Evolutionary conservation across 2,329 filamentous ascomycete species (phyloP), one percentile per base, ranked within the genome.

Genomic region (Calonectria pteridis): DNA sequence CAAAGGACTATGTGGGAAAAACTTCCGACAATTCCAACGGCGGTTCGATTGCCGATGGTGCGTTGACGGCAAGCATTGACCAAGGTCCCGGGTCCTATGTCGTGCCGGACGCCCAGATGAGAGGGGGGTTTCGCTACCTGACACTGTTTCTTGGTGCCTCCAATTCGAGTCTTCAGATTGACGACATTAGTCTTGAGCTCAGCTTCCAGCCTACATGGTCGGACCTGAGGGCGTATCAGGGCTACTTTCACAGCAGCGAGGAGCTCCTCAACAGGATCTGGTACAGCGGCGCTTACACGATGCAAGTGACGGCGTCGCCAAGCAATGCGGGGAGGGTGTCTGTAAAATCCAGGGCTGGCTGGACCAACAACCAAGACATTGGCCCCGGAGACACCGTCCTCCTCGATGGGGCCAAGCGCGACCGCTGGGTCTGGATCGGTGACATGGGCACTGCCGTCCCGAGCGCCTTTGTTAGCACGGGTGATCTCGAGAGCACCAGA

Each of bases 361-460:
- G 59, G 59, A 16, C 40, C 5, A 64, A 64, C 14, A 64, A 49
- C 14, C 78, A 84, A 85, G 9, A 87, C 1, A 55, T 65, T 53
- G 59, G 68, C 10, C 49, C 59, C 11, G 68, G 59, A 2, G 50
- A 66, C 7, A 78, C 81, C n/a, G 82, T 83, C n/a, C 79, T 81
- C 0, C 78, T 81, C 1, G 90, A 92, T 78, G 91, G 90, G 18
- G 89, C 89, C 1, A 92, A 92, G 79, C 85, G 91, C 37, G 91
- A 92, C 77, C 86, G 89, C 11, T 83, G 90, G 23, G 88, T 92
- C 3, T 93, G 90, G 90, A 88, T 91, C 14, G 91, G 91, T 1
- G 91, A 93, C 78, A 90, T 92, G 85, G 86, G 87, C 6, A 89
- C 91, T 73, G 88, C 89, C 6, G 84, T 90, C 0, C 89, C 90